Conservation (phyloP, 2,329 filamentous ascomycete genomes). For the Phialophora verrucosa region DNA sequence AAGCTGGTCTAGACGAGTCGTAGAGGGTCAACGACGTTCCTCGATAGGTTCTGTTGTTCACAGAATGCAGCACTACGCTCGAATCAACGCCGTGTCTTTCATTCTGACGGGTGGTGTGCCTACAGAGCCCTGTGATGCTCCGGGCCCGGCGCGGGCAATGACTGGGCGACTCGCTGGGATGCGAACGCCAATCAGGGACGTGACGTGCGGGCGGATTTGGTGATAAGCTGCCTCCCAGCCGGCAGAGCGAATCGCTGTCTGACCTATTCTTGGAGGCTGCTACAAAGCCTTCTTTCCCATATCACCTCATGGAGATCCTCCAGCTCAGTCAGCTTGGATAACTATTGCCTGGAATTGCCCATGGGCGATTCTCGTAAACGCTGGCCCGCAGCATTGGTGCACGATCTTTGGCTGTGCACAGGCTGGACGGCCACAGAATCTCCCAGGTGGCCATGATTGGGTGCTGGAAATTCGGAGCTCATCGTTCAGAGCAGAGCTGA, state of each 20-base stretch:
- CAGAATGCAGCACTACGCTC: constrained; percentile 20
- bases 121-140: constrained; percentile 22
- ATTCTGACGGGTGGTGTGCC: constrained; percentile 17
- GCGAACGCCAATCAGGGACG: constrained; percentile 36
- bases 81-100: constrained; percentile 25
- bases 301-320: constrained; percentile 5
- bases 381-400: constrained; percentile 7
- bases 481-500: neutral
- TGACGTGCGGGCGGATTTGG: constrained; percentile 27
- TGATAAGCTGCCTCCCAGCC: constrained; percentile 34
- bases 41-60: constrained; percentile 26
- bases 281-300: constrained; percentile 20
- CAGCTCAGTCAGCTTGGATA: constrained; percentile 11
- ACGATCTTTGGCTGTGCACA: constrained; percentile 4
- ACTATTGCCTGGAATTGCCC: constrained; percentile 9
- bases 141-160: constrained; percentile 25
- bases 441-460: constrained; percentile 5
- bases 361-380: constrained; percentile 12
- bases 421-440: neutral
- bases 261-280: constrained; percentile 35
- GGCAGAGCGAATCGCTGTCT: constrained; percentile 30
- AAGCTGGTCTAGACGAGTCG: constrained; percentile 5
- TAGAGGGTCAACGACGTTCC: constrained; percentile 23
- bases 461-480: constrained; percentile 7
- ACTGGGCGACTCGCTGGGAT: constrained; percentile 36